phyloP scores from a whole-genome alignment of 768 basidiomycete genomes.

The Mycena olivaceomarginata region DNA sequence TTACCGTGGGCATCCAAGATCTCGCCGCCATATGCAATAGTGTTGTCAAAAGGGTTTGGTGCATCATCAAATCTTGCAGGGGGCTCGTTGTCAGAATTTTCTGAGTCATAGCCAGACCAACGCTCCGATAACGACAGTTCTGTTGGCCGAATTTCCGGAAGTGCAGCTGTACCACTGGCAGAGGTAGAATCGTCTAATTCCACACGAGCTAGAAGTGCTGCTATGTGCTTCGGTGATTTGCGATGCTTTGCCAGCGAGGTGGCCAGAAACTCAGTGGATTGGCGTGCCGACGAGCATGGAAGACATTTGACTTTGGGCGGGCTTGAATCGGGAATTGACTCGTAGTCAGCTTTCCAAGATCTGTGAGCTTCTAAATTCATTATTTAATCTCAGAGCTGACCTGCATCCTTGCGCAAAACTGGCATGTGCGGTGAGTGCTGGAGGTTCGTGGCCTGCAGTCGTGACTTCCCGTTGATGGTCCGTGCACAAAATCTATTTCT shows the following conservation, averaged over 20 bases:
- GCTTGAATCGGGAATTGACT: constrained; percentile 7
- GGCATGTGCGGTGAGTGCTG: too few relatives aligned
- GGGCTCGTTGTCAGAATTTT: neutral
- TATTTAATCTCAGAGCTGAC: neutral
- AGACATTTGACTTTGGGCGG: constrained; percentile 9
- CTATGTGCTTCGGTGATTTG: constrained; percentile 2
- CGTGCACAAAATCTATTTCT: too few relatives aligned
- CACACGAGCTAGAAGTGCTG: neutral
- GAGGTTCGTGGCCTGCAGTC: too few relatives aligned
- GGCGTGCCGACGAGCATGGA: neutral
- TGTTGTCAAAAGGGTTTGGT: neutral
- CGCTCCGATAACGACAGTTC: constrained; percentile 4
- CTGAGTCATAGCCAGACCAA: neutral
- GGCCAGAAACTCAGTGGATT: neutral
- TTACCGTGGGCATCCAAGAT: neutral
- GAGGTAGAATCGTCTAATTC: neutral
- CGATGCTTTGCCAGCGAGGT: neutral
- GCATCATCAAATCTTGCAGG: neutral
- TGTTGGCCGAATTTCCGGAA: neutral
- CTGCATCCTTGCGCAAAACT: neutral
- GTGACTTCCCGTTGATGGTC: too few relatives aligned
- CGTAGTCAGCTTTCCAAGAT: neutral
- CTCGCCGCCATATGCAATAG: neutral
- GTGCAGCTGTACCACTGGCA: neutral
- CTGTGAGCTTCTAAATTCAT: neutral